Evolutionary conservation across 345 rosid genomes (phyloP).

Genomic region (Linum usitatissimum): DNA sequence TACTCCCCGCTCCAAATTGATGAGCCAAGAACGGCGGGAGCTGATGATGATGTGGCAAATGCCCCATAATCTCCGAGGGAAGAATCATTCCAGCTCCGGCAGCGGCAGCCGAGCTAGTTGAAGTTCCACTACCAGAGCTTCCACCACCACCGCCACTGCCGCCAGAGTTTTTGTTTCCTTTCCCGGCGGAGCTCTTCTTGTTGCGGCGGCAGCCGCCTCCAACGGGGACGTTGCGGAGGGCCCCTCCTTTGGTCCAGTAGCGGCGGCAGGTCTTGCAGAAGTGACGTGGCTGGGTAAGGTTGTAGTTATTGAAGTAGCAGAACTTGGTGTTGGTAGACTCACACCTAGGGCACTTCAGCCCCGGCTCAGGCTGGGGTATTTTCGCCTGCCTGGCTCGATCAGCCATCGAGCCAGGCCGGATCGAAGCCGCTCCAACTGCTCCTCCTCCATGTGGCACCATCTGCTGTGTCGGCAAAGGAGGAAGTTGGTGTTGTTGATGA

Average conservation of each 20-base stretch:
- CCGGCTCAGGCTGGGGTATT: slow-evolving; percentile 42
- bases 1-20: slow-evolving; percentile 26
- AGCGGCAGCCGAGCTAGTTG: slow-evolving; percentile 20
- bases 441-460: slow-evolving; percentile 29
- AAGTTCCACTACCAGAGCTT: slow-evolving; percentile 12
- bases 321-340: slow-evolving; percentile 71
- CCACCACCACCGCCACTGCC: slow-evolving; percentile 21
- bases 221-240: slow-evolving; percentile 61
- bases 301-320: slow-evolving; percentile 80
- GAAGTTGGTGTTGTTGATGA: slow-evolving; percentile 23
- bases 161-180: slow-evolving; percentile 21
- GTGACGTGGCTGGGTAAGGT: slow-evolving; percentile 70
- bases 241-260: slow-evolving; percentile 77
- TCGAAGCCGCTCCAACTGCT: slow-evolving; percentile 22
- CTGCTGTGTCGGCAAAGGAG: slow-evolving; percentile 38
- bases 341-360: slow-evolving; percentile 67
- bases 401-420: slow-evolving; percentile 58
- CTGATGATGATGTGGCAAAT: slow-evolving; percentile 23
- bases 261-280: slow-evolving; percentile 75
- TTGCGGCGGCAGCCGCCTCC: slow-evolving; percentile 70
- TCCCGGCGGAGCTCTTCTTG: slow-evolving; percentile 37
- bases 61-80: slow-evolving; percentile 32
- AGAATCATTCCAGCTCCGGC: not conserved
- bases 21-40: slow-evolving; percentile 47
- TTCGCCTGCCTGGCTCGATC: slow-evolving; percentile 64